Conservation (phyloP, 2,329 filamentous ascomycete genomes). For the Teratosphaeria destructans region DNA sequence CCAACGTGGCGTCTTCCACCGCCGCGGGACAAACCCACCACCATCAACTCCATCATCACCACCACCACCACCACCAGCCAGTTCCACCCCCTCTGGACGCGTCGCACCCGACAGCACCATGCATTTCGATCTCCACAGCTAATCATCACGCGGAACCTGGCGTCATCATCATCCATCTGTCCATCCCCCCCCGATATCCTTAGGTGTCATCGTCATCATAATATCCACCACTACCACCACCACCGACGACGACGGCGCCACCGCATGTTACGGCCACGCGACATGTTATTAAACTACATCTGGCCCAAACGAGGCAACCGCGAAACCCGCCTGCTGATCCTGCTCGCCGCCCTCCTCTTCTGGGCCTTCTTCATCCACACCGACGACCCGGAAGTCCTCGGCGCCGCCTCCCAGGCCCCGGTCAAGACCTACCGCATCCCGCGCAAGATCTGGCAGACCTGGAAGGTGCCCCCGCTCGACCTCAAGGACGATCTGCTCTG, state of each 20-base stretch:
- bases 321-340: background rate
- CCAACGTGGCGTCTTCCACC: background rate
- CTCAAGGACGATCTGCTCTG: slow-evolving; percentile 4
- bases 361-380: background rate
- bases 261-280: background rate
- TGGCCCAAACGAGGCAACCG: background rate
- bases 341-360: background rate
- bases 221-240: background rate
- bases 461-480: background rate
- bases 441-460: slow-evolving; percentile 9
- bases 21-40: background rate
- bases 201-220: background rate
- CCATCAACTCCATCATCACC: no score
- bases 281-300: background rate
- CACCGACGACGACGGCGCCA: no score
- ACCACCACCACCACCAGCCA: no score
- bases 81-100: background rate
- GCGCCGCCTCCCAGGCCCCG: background rate
- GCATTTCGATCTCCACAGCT: background rate
- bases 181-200: no score
- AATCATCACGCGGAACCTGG: background rate
- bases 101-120: background rate
- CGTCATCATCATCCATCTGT: no score
- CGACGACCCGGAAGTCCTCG: background rate
- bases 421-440: background rate